Conservation (phyloP, 345 rosid species). For the Bruguiera sexangula region DNA sequence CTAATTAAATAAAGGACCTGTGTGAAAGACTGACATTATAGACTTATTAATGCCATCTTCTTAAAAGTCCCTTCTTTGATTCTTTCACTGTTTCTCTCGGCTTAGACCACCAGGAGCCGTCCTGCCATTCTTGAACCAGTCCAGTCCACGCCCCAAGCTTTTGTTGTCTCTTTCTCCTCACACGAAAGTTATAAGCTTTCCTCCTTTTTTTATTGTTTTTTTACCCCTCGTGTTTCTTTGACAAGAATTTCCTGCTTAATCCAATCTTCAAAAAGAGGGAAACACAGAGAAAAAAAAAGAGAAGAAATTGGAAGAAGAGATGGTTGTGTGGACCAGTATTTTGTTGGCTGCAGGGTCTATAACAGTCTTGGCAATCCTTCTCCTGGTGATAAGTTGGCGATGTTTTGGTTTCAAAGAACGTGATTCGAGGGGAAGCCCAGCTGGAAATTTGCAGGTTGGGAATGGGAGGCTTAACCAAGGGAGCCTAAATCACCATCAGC, state of each 20-base stretch:
- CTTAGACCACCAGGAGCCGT: constrained; percentile 1
- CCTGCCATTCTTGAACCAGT: constrained; percentile 47
- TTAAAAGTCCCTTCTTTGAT: background rate
- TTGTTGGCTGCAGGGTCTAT: constrained; percentile 30
- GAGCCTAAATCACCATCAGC: constrained; percentile 29
- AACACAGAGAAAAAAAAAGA: background rate
- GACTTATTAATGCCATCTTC: background rate
- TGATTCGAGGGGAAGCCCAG: constrained; percentile 4
- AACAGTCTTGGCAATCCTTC: constrained; percentile 24
- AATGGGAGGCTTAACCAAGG: constrained; percentile 56
- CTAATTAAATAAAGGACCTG: constrained; percentile 4
- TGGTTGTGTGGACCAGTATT: constrained; percentile 39
- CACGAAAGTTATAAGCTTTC: background rate
- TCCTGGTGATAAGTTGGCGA: constrained; percentile 41
- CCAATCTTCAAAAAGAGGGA: background rate
- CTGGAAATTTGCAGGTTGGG: constrained; percentile 48
- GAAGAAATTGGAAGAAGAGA: constrained; percentile 21
- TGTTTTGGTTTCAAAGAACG: constrained; percentile 32
- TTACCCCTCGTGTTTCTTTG: background rate
- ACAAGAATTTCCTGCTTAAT: background rate
- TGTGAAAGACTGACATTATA: background rate
- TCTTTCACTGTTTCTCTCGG: constrained; percentile 1
- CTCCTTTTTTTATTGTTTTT: constrained; percentile 11
- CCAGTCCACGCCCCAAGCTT: constrained; percentile 35
- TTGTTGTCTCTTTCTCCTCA: too few species aligned